Percentiles rank a stretch among this genome's conserved stretches.
phyloP scores from a whole-genome alignment of 768 basidiomycete species.

The Lactarius hatsudake region DNA sequence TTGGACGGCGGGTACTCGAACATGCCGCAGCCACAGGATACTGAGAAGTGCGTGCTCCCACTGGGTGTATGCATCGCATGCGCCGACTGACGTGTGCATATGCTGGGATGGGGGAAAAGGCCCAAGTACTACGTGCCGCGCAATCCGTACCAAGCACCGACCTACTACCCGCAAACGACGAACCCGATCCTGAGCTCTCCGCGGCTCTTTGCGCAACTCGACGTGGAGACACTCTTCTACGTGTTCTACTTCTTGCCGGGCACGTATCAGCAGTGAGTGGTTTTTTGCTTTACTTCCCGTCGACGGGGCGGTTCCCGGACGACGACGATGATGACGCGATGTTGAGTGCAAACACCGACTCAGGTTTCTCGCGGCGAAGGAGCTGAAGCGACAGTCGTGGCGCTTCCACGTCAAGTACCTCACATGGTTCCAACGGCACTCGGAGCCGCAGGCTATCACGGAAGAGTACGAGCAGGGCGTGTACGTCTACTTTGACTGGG shows the following conservation, averaged over 20 bases:
- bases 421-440: constrained; percentile 99
- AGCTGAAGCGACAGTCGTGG: constrained; percentile 97
- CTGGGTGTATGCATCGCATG: neutral
- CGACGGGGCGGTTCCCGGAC: constrained; percentile 1
- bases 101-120: constrained; percentile 42
- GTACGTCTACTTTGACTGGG: constrained; percentile 99
- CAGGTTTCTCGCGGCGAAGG: constrained; percentile 93
- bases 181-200: constrained; percentile 78
- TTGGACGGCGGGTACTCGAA: constrained; percentile 88
- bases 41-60: constrained; percentile 71
- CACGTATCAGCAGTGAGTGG: constrained; percentile 91
- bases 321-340: neutral
- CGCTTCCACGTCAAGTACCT: constrained; percentile 99
- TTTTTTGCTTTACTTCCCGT: neutral
- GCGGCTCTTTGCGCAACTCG: constrained; percentile 83
- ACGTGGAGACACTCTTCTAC: constrained; percentile 97
- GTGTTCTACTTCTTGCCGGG: constrained; percentile 98
- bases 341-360: constrained; percentile 1
- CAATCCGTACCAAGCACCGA: constrained; percentile 86
- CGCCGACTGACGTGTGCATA: constrained; percentile 11
- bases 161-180: constrained; percentile 92
- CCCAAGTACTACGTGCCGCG: constrained; percentile 96
- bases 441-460: constrained; percentile 96
- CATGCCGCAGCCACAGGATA: constrained; percentile 90
- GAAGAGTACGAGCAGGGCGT: constrained; percentile 99